Percentiles rank a stretch among this genome's conserved stretches.
Conservation (phyloP, 192 early-diverging fungal genomes). For the Entophlyctis luteolus region DNA sequence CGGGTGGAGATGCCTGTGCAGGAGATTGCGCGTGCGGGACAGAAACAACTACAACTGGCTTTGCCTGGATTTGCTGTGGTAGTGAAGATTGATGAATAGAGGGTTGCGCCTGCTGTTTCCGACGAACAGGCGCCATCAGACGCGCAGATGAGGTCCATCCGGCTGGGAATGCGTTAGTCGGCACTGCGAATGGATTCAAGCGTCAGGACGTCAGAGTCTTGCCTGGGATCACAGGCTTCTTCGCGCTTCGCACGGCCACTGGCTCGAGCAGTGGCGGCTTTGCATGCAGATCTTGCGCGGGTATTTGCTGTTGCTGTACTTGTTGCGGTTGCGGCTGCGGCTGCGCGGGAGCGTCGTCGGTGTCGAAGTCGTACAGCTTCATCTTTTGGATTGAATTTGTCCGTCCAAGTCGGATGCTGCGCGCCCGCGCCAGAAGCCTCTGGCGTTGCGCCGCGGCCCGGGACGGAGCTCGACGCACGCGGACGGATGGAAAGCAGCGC, state of each 20-base stretch:
- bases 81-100: too few species aligned
- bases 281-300: background rate
- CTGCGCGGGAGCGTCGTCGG: background rate
- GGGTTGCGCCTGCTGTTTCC: background rate
- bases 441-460: too few species aligned
- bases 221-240: background rate
- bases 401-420: too few species aligned
- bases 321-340: background rate
- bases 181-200: background rate
- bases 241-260: background rate
- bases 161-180: background rate
- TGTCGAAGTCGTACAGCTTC: background rate
- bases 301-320: slow-evolving; percentile 2
- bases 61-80: background rate
- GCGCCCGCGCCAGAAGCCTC: too few species aligned
- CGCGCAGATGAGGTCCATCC: background rate
- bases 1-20: background rate
- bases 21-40: background rate
- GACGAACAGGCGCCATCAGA: background rate
- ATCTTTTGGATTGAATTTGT: too few species aligned
- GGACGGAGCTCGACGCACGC: too few species aligned
- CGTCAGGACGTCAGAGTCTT: background rate
- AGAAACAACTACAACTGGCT: background rate
- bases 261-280: background rate
- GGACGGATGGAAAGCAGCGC: too few species aligned